A percentile compares a stretch with the other conserved stretches of the same genome.
Evolutionary conservation across 768 basidiomycete genomes (phyloP).

Genomic region (Leccinellum rugosiceps): DNA sequence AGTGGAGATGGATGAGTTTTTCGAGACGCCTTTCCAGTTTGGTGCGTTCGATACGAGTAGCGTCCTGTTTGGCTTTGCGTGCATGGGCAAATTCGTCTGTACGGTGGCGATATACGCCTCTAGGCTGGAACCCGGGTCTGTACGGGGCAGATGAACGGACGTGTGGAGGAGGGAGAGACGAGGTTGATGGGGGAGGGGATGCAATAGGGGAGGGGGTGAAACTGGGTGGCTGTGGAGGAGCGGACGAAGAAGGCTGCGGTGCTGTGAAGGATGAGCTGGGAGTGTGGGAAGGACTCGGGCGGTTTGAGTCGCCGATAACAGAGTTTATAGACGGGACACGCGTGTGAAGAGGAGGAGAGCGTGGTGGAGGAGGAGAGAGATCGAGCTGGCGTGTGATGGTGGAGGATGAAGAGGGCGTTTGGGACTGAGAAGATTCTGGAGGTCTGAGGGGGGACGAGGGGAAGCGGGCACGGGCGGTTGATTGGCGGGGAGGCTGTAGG

Average conservation of each 20-base stretch:
- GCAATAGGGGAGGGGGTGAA: slow-evolving; percentile 20
- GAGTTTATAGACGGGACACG: slow-evolving; percentile 33
- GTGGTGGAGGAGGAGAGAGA: slow-evolving; percentile 19
- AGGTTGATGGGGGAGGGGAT: slow-evolving; percentile 21
- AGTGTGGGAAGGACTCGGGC: slow-evolving; percentile 11
- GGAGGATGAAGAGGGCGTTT: slow-evolving; percentile 17
- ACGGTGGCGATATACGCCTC: slow-evolving; percentile 71
- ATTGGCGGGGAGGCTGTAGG: slow-evolving; percentile 36
- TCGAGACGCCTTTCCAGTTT: slow-evolving; percentile 85
- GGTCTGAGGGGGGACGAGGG: slow-evolving; percentile 37
- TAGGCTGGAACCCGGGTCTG: slow-evolving; percentile 91
- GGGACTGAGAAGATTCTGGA: slow-evolving; percentile 18
- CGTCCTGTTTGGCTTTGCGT: slow-evolving; percentile 37
- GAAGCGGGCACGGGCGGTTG: slow-evolving; percentile 18
- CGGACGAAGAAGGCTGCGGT: slow-evolving; percentile 2
- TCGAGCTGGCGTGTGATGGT: slow-evolving; percentile 23
- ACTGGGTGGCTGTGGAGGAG: slow-evolving; percentile 14
- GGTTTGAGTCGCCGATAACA: slow-evolving; percentile 6
- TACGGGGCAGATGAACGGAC: slow-evolving; percentile 56
- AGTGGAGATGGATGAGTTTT: slow-evolving; percentile 78
- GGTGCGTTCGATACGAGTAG: slow-evolving; percentile 70
- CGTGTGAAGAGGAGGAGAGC: slow-evolving; percentile 27
- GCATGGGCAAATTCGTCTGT: slow-evolving; percentile 74
- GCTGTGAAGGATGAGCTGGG: slow-evolving; percentile 1
- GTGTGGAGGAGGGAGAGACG: slow-evolving; percentile 17